Percentiles rank a stretch among this genome's conserved stretches.
Evolutionary conservation across 1,284 basidiomycete species (phyloP).

Genomic region (Puccinia horiana): DNA sequence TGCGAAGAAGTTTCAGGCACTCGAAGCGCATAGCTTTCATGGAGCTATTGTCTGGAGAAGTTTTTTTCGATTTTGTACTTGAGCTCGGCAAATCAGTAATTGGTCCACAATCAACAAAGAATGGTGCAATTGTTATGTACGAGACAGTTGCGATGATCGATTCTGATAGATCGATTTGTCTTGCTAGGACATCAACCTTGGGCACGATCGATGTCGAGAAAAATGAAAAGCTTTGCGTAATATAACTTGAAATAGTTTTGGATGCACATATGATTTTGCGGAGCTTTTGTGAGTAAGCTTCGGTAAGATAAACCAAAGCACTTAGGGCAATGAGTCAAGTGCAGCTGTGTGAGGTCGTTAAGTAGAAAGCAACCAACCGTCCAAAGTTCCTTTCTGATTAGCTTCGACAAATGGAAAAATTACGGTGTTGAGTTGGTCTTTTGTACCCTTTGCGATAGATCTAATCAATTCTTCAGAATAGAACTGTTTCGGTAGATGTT

Average conservation of each 20-base stretch:
- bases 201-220: conserved; percentile 41
- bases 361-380: conserved; percentile 34
- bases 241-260: conserved; percentile 20
- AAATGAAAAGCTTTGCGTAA: conserved; percentile 31
- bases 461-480: conserved; percentile 93
- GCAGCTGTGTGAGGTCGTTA: background rate
- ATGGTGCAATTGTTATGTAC: conserved; percentile 29
- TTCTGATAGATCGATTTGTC: conserved; percentile 34
- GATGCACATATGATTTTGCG: conserved; percentile 21
- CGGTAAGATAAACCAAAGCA: conserved; percentile 8
- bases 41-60: background rate
- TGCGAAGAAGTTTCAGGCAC: conserved; percentile 46
- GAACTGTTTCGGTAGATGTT: conserved; percentile 62
- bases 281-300: conserved; percentile 33
- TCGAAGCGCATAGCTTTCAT: conserved; percentile 44
- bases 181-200: conserved; percentile 37
- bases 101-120: conserved; percentile 27
- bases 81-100: conserved; percentile 26
- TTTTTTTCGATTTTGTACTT: conserved; percentile 9
- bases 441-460: conserved; percentile 66
- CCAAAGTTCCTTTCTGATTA: conserved; percentile 30
- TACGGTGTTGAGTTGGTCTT: conserved; percentile 75
- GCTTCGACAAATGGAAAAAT: conserved; percentile 82
- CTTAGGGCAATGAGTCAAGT: background rate
- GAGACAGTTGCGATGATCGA: conserved; percentile 23